Conservation (phyloP, 306 rosid species). For the Cucumis sativus region DNA sequence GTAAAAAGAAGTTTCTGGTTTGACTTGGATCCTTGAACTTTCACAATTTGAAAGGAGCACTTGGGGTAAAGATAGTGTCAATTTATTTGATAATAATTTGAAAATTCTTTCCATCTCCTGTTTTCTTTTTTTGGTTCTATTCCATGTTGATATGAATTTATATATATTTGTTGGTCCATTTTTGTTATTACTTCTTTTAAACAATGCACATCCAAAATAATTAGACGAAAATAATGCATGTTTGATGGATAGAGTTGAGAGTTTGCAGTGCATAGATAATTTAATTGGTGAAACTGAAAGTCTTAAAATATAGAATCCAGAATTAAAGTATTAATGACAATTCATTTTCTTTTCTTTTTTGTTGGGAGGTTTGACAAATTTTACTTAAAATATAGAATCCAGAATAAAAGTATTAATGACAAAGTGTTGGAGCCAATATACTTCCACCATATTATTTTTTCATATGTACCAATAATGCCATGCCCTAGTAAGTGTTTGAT, state of each 20-base stretch:
- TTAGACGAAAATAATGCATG: background rate
- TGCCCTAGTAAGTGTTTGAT: too few species aligned
- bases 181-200: background rate
- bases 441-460: too few species aligned
- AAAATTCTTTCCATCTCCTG: background rate
- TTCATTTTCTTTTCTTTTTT: too few species aligned
- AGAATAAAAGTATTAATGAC: too few species aligned
- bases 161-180: background rate
- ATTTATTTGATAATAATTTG: background rate
- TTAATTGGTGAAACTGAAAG: too few species aligned
- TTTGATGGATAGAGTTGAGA: background rate
- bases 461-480: too few species aligned
- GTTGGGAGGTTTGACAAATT: too few species aligned
- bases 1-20: background rate
- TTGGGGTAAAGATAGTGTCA: conserved; percentile 17
- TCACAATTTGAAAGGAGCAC: conserved; percentile 14
- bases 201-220: background rate
- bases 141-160: background rate
- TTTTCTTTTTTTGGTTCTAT: background rate
- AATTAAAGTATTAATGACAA: too few species aligned
- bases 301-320: too few species aligned
- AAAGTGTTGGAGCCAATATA: too few species aligned
- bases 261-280: background rate
- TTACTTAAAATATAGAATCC: too few species aligned
- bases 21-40: conserved; percentile 4